These are phyloP conservation scores for Coprinopsis strossmayeri DNA, from an alignment of 768 basidiomycete genomes.

Conservation along the genomic window DNA sequence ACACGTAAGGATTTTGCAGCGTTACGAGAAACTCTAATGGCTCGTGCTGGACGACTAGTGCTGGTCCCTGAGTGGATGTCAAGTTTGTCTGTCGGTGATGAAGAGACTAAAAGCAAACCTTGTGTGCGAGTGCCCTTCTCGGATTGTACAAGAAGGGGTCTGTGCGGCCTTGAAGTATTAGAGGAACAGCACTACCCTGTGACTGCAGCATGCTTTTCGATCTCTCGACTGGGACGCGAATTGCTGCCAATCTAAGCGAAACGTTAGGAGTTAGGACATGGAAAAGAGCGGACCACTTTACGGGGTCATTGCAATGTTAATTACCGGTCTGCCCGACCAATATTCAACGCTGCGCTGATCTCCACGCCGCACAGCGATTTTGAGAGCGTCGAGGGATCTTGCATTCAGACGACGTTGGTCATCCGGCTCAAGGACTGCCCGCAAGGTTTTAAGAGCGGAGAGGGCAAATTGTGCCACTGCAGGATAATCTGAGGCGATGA, in stretches of 20 bases:
- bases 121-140: conserved; percentile 48
- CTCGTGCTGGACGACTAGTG: conserved; percentile 78
- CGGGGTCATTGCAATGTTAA: conserved; percentile 76
- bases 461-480: conserved; percentile 85
- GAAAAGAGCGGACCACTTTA: conserved; percentile 30
- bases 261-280: conserved; percentile 8
- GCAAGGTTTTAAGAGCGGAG: conserved; percentile 75
- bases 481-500: conserved; percentile 58
- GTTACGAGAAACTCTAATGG: conserved; percentile 74
- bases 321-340: conserved; percentile 79
- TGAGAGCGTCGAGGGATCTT: conserved; percentile 65
- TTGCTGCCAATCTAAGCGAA: conserved; percentile 52
- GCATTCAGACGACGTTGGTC: conserved; percentile 81
- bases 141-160: conserved; percentile 95
- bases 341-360: conserved; percentile 67
- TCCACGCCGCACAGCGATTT: conserved; percentile 72
- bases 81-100: neutral
- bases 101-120: conserved; percentile 39
- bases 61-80: conserved; percentile 36
- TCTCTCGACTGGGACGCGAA: conserved; percentile 71
- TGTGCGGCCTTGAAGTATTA: conserved; percentile 50
- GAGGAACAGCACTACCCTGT: conserved; percentile 30
- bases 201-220: conserved; percentile 48
- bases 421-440: conserved; percentile 56
- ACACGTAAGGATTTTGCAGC: conserved; percentile 87